Evolutionary conservation across 257 asterid species (phyloP), one percentile per base, ranked within the genome.

Genomic region (Catharanthus roseus): DNA sequence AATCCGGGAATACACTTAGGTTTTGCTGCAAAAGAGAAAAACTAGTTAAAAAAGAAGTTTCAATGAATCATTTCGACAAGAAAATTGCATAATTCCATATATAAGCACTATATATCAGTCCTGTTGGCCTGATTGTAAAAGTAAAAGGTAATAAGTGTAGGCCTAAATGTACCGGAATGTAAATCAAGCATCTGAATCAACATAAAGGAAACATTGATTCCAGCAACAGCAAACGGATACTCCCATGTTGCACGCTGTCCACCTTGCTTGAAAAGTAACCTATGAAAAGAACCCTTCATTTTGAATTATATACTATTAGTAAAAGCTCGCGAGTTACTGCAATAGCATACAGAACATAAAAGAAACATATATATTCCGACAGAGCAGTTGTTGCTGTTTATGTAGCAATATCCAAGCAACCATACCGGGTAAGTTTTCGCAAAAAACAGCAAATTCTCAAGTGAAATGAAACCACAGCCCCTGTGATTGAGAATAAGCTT

Each of bases 211-310:
- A 93, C 77, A 65, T 93, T 93, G 53, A 93, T 78, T 66, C 99
- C 97, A 47, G 97, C 99, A 3, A 78, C 99, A 71, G 99, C 96
- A 77, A 93, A 93, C 10, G 99, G 99, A 72, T 93, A 93, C 74
- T 93, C 99, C 99, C 99, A 93, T 60, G 81, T 69, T 65, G 96
- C 83, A 33, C 96, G 93, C 16, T 80, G 57, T 66, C 96, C 99
- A 21, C 79, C 82, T 89, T 85, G 75, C 81, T 93, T 93, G 72
- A 77, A 85, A 78, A 91, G 95, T 74, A 93, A 82, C 91, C 92
- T 89, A 82, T 77, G 91, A 83, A 91, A 93, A 85, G 89, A 75
- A 81, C 69, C 87, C 99, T 93, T 87, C 90, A 82, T 69, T 72
- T 77, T 82, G 87, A 82, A 85, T 82, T 76, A 77, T 80, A 61